These are phyloP conservation scores for Syzygium aromaticum DNA, from an alignment of 345 rosid genomes.

Conservation along the genomic window DNA sequence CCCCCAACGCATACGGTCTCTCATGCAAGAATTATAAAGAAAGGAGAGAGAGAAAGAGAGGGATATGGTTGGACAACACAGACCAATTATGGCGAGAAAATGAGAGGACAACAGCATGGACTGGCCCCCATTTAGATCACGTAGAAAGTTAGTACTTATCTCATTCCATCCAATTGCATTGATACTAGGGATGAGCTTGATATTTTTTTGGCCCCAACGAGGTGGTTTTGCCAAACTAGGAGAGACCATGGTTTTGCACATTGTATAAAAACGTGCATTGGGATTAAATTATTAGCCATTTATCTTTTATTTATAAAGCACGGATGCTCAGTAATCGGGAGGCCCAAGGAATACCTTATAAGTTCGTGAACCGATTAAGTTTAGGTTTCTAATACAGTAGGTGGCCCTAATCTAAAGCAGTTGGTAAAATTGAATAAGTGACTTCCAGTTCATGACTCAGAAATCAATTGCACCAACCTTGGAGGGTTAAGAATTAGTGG, in stretches of 20 bases:
- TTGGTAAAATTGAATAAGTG: background rate
- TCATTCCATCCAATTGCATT: background rate
- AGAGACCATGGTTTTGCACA: conserved; percentile 16
- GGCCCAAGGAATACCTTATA: background rate
- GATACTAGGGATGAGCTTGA: background rate
- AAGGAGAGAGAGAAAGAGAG: background rate
- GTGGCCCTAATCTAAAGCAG: background rate
- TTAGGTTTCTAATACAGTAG: background rate
- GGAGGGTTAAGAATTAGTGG: background rate
- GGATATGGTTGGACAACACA: background rate
- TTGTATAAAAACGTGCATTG: background rate
- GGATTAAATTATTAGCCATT: background rate
- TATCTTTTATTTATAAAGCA: background rate
- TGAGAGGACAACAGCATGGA: background rate
- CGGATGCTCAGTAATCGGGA: background rate
- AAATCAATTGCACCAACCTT: background rate
- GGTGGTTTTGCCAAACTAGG: conserved; percentile 5
- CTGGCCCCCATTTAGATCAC: background rate
- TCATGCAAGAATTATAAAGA: background rate
- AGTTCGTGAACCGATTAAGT: background rate
- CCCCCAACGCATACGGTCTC: background rate
- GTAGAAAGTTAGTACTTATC: background rate
- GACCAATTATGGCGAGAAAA: background rate
- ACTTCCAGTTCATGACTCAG: background rate
- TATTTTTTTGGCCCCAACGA: background rate